These are phyloP conservation scores for Kodamaea leandrae DNA, from an alignment of 805 yeast species.

Conservation along the genomic window DNA sequence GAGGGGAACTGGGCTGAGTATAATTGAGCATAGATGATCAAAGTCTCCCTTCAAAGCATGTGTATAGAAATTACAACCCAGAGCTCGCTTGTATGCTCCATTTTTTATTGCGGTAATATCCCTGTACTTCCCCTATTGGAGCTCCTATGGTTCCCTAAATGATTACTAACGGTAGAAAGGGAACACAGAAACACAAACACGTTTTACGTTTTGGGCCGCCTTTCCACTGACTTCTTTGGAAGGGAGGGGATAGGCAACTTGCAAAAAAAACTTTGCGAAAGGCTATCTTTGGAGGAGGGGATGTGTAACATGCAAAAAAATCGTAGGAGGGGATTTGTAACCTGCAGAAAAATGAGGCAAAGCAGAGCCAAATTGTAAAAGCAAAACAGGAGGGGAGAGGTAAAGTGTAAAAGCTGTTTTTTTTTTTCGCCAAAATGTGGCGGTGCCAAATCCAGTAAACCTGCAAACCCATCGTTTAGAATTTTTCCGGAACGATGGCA, in stretches of 20 bases:
- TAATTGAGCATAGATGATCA: too few species aligned
- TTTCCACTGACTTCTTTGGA: too few species aligned
- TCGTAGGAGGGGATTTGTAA: neutral
- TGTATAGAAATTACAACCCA: too few species aligned
- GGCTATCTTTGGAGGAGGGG: slow-evolving; percentile 2
- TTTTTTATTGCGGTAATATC: too few species aligned
- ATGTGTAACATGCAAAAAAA: slow-evolving; percentile 4
- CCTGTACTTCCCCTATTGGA: too few species aligned
- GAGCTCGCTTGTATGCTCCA: too few species aligned
- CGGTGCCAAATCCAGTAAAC: neutral
- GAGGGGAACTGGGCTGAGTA: too few species aligned
- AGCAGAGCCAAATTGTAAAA: too few species aligned
- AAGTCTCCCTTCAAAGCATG: too few species aligned
- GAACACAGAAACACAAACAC: neutral
- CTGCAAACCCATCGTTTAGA: neutral
- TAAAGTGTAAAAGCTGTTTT: neutral
- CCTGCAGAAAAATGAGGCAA: too few species aligned
- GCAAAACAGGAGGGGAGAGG: neutral
- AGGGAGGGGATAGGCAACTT: neutral
- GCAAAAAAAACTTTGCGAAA: neutral
- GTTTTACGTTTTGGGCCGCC: neutral
- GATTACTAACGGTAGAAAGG: too few species aligned
- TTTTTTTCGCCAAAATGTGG: neutral
- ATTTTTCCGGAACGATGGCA: slow-evolving; percentile 7
- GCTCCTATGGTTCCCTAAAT: too few species aligned